Percentiles rank a stretch among this genome's conserved stretches.
Conservation (phyloP, 202 grass and related monocot species). For the Schoenoplectus triqueter region DNA sequence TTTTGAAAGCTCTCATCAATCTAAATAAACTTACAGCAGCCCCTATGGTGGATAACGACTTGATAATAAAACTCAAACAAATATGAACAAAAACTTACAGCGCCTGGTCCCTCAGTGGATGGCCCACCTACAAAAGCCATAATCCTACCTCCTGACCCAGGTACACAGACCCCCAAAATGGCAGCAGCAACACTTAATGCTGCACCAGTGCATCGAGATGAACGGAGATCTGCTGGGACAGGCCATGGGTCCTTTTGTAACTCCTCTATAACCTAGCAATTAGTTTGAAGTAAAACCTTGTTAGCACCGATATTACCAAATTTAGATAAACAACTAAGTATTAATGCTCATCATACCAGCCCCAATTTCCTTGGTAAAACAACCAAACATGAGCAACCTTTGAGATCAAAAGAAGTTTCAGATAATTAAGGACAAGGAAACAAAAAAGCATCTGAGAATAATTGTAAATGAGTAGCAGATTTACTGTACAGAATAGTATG, state of each 20-base stretch:
- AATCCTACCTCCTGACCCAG: constrained; percentile 93
- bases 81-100: constrained; percentile 61
- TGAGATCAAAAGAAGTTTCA: background rate
- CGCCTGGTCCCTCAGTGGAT: constrained; percentile 70
- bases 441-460: background rate
- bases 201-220: constrained; percentile 84
- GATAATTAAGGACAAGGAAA: constrained; percentile 1
- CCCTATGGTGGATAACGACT: constrained; percentile 26
- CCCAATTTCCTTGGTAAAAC: background rate
- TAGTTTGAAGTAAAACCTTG: constrained; percentile 16
- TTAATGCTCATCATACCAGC: background rate
- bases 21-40: constrained; percentile 9
- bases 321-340: background rate
- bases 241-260: constrained; percentile 91
- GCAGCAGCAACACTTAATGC: constrained; percentile 77
- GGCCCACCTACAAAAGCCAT: constrained; percentile 92
- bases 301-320: background rate
- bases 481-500: constrained; percentile 5
- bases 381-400: background rate
- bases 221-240: constrained; percentile 67
- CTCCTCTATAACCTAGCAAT: constrained; percentile 86
- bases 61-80: constrained; percentile 25
- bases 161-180: constrained; percentile 83
- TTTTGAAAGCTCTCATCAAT: constrained; percentile 7
- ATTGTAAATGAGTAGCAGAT: background rate